Percentiles rank a stretch among this genome's conserved stretches.
Evolutionary conservation across 2,329 filamentous ascomycete genomes (phyloP).

Genomic region (Ascochyta fabae): DNA sequence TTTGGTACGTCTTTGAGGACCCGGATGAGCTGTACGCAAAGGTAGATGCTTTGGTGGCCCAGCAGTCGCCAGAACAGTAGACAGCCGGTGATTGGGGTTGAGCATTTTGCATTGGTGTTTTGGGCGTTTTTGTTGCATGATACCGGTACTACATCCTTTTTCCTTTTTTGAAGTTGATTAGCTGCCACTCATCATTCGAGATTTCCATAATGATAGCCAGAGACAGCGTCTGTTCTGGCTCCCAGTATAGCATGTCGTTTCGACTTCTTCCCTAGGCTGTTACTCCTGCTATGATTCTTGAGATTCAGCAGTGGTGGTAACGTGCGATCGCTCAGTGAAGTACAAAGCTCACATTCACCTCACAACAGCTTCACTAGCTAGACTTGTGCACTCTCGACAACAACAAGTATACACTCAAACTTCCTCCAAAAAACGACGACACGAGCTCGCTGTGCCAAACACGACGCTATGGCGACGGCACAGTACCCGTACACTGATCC

Average conservation of each 20-base stretch:
- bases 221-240: background rate
- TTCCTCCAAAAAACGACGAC: background rate
- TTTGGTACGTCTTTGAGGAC: slow-evolving; percentile 85
- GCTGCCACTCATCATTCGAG: background rate
- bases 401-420: too few species aligned
- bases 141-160: background rate
- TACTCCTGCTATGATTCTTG: background rate
- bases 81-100: background rate
- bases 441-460: background rate
- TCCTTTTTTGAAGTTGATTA: background rate
- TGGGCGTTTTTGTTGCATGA: background rate
- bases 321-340: background rate
- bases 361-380: background rate
- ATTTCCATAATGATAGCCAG: background rate
- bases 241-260: background rate
- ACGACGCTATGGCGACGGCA: background rate
- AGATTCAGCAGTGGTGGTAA: background rate
- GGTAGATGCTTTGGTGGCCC: slow-evolving; percentile 38
- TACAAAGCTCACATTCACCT: slow-evolving; percentile 2
- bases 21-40: slow-evolving; percentile 67
- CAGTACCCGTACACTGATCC: background rate
- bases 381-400: too few species aligned
- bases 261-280: too few species aligned
- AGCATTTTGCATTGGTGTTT: background rate
- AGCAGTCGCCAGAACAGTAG: slow-evolving; percentile 17